Percentiles rank a stretch among this genome's conserved stretches.
Conservation (phyloP, 805 yeast species). For the Kluyveromyces aestuarii region DNA sequence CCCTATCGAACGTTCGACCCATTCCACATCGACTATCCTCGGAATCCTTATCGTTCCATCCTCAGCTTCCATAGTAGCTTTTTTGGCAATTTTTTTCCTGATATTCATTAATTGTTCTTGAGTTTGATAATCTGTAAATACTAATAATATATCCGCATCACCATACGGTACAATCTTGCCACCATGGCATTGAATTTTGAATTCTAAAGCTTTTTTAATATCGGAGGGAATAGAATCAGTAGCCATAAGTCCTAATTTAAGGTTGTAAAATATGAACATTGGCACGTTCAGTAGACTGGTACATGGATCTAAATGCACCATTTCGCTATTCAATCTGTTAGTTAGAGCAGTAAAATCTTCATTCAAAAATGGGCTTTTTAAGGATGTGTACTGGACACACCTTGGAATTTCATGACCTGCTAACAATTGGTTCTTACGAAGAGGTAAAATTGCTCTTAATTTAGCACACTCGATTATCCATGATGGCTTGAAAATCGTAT, state of each 20-base stretch:
- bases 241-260: slow-evolving; percentile 28
- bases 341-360: neutral
- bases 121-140: slow-evolving; percentile 5
- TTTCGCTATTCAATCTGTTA: neutral
- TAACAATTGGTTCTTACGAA: slow-evolving; percentile 25
- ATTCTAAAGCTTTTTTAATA: slow-evolving; percentile 8
- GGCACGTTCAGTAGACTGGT: slow-evolving; percentile 8
- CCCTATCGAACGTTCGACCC: slow-evolving; percentile 31
- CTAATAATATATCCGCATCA: slow-evolving; percentile 34
- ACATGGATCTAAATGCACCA: neutral
- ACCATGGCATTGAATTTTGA: slow-evolving; percentile 34
- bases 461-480: slow-evolving; percentile 62
- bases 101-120: slow-evolving; percentile 8
- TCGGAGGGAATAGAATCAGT: slow-evolving; percentile 5
- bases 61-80: neutral
- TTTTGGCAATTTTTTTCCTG: neutral
- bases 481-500: slow-evolving; percentile 52
- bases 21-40: slow-evolving; percentile 28
- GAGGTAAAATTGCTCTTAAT: neutral
- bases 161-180: slow-evolving; percentile 30
- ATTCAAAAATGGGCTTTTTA: no score
- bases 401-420: neutral
- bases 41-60: slow-evolving; percentile 15
- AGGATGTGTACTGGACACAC: neutral
- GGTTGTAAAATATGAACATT: slow-evolving; percentile 29